Evolutionary conservation across 2,329 filamentous ascomycete species (phyloP), one percentile per base, ranked within the genome.

Genomic region (Ophiognomonia clavigignenti-juglandacearum): DNA sequence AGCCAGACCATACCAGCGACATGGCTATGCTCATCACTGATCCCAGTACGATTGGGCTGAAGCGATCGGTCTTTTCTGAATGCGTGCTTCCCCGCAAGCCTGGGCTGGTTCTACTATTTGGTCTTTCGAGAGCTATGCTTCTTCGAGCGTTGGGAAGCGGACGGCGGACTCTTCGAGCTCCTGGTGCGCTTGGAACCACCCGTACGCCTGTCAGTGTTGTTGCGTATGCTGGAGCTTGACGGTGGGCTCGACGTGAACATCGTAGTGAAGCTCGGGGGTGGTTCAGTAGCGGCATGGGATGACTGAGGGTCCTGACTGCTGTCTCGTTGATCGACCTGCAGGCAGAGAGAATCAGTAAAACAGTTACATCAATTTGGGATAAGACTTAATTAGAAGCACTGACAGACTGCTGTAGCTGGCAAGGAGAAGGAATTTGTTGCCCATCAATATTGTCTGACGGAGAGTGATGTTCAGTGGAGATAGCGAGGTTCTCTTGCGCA

Each of bases 311-410:
- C 36, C 43, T 50, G 51, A 41, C 44, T 53, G 23, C 41, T 39
- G 20, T 54, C 50, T 36, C 49, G 44, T 23, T 52, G 46, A 37
- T 47, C 54, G 16, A 38, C 39, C 43, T 49, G 43, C 9, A 50
- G 43, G 48, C 51, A 51, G 42, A 53, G 45, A 39, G 22, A 37
- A 56, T 52, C 39, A 55, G 52, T 53, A 31, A 47, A 43, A 51
- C 11, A 10, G 13, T 5, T 35, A 52, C 46, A 44, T 49, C 39
- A 27, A 52, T 48, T 44, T 27, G 23, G 9, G 3, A 39, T 39
- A 14, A 26, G 22, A 39, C 23, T 18, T 18, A 10, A 14, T 22
- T 19, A 10, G 19, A 8, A 7, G 13, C n/a, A 42, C 27, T 32
- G 14, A 32, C 26, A 1, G 26, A 13, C 23, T 41, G 39, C 16